A percentile compares a stretch with the other conserved stretches of the same genome.
Conservation (phyloP, 2,329 filamentous ascomycete species). For the Microdochium bolleyi region DNA sequence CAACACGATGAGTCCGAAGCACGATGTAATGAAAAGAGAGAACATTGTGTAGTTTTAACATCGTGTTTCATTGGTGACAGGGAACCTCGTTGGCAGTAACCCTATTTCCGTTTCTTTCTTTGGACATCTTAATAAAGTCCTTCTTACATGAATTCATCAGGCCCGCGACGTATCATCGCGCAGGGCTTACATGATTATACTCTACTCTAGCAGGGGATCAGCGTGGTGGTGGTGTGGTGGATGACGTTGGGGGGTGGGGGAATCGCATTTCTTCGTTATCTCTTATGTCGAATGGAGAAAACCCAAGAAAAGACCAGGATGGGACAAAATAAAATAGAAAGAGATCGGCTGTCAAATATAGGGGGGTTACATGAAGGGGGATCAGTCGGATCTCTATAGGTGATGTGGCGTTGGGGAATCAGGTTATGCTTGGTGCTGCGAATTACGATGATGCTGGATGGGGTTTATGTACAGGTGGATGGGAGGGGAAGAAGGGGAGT, state of each 20-base stretch:
- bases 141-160: conserved; percentile 1
- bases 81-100: no score
- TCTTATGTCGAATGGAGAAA: background rate
- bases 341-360: conserved; percentile 1
- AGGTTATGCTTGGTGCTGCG: background rate
- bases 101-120: background rate
- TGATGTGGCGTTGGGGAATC: background rate
- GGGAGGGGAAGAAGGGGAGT: background rate
- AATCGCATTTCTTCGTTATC: background rate
- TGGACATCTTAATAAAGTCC: background rate
- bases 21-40: no score
- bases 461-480: background rate
- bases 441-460: background rate
- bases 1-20: no score
- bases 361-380: background rate
- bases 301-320: background rate
- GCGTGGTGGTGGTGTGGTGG: background rate
- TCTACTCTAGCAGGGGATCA: background rate
- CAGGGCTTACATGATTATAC: background rate
- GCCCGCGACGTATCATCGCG: background rate
- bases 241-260: background rate
- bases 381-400: background rate
- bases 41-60: no score
- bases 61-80: no score
- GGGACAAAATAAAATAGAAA: background rate